These are phyloP conservation scores for Mytilinidion resinicola DNA, from an alignment of 495 filamentous ascomycete genomes.

Conservation along the genomic window DNA sequence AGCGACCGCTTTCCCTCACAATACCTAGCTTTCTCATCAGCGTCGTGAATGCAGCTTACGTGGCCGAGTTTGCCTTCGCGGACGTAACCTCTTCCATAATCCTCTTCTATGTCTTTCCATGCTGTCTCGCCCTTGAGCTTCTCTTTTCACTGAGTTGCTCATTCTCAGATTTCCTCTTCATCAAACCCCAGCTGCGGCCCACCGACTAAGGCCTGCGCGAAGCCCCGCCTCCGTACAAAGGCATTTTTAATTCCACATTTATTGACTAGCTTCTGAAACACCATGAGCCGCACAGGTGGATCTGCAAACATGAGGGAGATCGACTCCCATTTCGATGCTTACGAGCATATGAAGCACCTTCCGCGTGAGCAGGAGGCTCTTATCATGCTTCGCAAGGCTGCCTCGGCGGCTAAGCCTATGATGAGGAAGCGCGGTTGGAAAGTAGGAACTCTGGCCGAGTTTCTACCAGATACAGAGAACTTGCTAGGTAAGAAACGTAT, in stretches of 20 bases:
- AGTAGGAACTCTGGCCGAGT: conserved; percentile 75
- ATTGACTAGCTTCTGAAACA: too few species aligned
- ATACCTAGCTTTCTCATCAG: not conserved
- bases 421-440: conserved; percentile 83
- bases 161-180: too few species aligned
- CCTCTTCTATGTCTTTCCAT: conserved; percentile 5
- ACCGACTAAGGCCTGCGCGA: too few species aligned
- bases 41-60: conserved; percentile 16
- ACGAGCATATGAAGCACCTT: conserved; percentile 68
- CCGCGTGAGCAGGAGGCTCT: conserved; percentile 75
- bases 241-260: not conserved
- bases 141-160: not conserved
- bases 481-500: conserved; percentile 53
- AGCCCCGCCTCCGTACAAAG: too few species aligned
- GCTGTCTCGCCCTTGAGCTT: not conserved
- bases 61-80: conserved; percentile 21
- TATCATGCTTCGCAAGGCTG: conserved; percentile 70
- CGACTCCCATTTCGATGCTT: conserved; percentile 67
- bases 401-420: conserved; percentile 88
- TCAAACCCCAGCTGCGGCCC: too few species aligned
- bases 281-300: too few species aligned
- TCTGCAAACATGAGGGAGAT: conserved; percentile 31
- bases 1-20: not conserved
- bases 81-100: conserved; percentile 14
- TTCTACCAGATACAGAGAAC: conserved; percentile 68